A percentile compares a stretch with the other conserved stretches of the same genome.
Evolutionary conservation across 345 rosid genomes (phyloP).

Genomic region (Jatropha curcas): DNA sequence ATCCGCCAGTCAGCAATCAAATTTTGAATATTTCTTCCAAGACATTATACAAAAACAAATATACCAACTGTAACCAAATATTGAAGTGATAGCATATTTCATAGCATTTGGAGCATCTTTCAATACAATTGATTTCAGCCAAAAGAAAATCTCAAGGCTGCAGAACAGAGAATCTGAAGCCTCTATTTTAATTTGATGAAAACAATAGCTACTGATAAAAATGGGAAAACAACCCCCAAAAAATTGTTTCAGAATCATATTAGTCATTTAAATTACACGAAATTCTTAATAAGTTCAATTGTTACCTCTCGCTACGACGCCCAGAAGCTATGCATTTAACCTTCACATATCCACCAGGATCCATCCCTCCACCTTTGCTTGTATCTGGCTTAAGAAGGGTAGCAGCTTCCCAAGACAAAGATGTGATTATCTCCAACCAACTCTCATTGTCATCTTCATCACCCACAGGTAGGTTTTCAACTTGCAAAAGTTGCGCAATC

Average conservation of each 20-base stretch:
- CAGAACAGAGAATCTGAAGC: not conserved
- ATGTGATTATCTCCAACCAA: constrained; percentile 87
- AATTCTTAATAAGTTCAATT: not conserved
- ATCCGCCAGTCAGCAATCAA: constrained; percentile 4
- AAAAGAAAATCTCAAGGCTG: not conserved
- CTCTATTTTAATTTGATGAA: not conserved
- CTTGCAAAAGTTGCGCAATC: constrained; percentile 85
- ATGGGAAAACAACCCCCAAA: not conserved
- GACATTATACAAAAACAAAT: not conserved
- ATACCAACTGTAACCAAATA: not conserved
- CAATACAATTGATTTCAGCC: not conserved
- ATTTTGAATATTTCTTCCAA: not conserved
- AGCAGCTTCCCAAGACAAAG: constrained; percentile 96
- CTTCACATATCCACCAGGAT: constrained; percentile 96
- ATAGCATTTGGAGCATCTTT: not conserved
- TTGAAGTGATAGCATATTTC: not conserved
- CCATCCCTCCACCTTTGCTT: constrained; percentile 95
- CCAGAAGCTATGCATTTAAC: constrained; percentile 94
- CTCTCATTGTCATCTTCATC: constrained; percentile 59
- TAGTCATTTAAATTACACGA: not conserved
- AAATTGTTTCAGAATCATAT: not conserved
- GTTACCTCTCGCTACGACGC: constrained; percentile 73
- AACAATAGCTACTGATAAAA: not conserved
- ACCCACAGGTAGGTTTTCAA: constrained; percentile 63
- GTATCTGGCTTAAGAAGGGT: constrained; percentile 86